Percentiles rank a stretch among this genome's conserved stretches.
These are phyloP conservation scores for Ogataea hybrid DNA, from an alignment of 1,139 yeast species.

Conservation along the genomic window DNA sequence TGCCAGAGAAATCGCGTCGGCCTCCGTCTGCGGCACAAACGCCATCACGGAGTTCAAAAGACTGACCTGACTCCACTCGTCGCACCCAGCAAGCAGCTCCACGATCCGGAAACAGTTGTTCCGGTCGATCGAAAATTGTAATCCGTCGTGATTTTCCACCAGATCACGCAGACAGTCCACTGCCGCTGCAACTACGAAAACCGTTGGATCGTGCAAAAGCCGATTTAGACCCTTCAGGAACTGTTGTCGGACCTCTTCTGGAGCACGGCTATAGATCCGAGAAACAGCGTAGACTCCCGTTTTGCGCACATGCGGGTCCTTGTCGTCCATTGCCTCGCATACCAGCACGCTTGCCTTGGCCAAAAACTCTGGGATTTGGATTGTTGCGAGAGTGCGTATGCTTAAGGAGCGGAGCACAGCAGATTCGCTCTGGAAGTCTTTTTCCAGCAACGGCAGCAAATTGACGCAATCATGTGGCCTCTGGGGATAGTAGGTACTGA, in stretches of 20 bases:
- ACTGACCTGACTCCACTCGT: conserved; percentile 81
- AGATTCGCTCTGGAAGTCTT: conserved; percentile 45
- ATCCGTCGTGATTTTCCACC: conserved; percentile 51
- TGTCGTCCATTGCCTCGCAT: conserved; percentile 44
- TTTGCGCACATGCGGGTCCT: conserved; percentile 62
- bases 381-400: conserved; percentile 58
- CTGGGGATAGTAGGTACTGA: conserved; percentile 58
- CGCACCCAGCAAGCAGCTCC: conserved; percentile 48
- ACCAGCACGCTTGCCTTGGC: conserved; percentile 41
- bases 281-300: conserved; percentile 72
- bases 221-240: conserved; percentile 57
- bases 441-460: conserved; percentile 54
- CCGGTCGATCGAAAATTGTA: conserved; percentile 55
- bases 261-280: conserved; percentile 59
- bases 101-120: conserved; percentile 55
- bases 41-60: conserved; percentile 67
- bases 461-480: conserved; percentile 55
- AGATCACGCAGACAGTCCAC: conserved; percentile 67
- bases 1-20: conserved; percentile 65
- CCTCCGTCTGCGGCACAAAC: conserved; percentile 66
- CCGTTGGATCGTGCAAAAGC: conserved; percentile 55
- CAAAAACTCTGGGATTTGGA: conserved; percentile 51
- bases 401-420: conserved; percentile 54
- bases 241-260: conserved; percentile 43
- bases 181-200: conserved; percentile 69